Conservation (phyloP, 129 eudicot genomes). For the Flaveria trinervia region DNA sequence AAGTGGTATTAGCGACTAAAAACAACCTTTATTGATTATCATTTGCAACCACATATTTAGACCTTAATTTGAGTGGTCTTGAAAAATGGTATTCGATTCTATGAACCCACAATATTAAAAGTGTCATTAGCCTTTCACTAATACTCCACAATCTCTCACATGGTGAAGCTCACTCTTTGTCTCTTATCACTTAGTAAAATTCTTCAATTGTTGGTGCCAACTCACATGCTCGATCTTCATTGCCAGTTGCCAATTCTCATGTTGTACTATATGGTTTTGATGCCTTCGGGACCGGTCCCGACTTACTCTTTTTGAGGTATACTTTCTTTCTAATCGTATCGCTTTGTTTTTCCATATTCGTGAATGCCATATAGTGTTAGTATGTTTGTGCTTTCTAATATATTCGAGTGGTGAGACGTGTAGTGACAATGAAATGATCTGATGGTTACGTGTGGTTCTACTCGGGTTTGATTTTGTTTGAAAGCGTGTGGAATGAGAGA, state of each 20-base stretch:
- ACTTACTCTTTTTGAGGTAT: conserved; percentile 25
- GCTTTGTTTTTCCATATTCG: background rate
- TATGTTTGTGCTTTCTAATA: background rate
- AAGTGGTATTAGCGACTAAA: conserved; percentile 26
- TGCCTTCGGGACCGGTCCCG: background rate
- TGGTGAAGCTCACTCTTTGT: conserved; percentile 42
- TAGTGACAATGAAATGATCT: background rate
- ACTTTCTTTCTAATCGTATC: conserved; percentile 13
- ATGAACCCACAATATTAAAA: conserved; percentile 31
- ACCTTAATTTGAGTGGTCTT: conserved; percentile 27
- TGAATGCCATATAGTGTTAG: background rate
- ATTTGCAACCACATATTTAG: conserved; percentile 31
- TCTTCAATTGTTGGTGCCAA: conserved; percentile 27
- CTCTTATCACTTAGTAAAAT: conserved; percentile 34
- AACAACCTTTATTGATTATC: conserved; percentile 29
- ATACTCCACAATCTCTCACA: conserved; percentile 36
- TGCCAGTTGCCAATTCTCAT: conserved; percentile 26
- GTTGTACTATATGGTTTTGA: conserved; percentile 23
- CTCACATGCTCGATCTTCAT: conserved; percentile 30
- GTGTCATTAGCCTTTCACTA: conserved; percentile 37
- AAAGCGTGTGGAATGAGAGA: background rate
- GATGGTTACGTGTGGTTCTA: background rate
- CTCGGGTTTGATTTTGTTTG: background rate
- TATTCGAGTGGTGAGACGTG: background rate
- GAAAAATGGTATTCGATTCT: background rate